Conservation (phyloP, 768 basidiomycete species). For the Gymnopilus junonius region DNA sequence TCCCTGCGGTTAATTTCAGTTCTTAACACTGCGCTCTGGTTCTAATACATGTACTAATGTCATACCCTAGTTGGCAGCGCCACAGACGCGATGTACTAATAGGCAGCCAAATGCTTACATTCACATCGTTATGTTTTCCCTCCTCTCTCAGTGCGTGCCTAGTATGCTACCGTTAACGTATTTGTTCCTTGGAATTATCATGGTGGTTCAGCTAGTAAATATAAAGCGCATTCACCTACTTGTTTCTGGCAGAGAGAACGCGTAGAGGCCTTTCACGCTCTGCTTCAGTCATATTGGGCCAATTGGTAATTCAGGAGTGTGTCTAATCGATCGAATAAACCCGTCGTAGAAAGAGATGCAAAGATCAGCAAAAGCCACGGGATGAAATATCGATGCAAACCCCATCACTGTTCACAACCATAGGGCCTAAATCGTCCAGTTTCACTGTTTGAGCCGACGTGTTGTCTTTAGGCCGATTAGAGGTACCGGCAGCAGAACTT, state of each 20-base stretch:
- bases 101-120: too few species aligned
- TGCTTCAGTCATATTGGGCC: conserved; percentile 57
- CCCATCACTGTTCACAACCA: conserved; percentile 72
- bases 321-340: conserved; percentile 44
- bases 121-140: too few species aligned
- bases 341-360: background rate
- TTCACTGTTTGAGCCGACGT: conserved; percentile 36
- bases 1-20: too few species aligned
- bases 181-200: too few species aligned
- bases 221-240: conserved; percentile 33
- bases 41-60: too few species aligned
- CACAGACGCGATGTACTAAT: too few species aligned
- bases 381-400: conserved; percentile 36
- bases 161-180: too few species aligned
- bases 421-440: conserved; percentile 64
- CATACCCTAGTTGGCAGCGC: too few species aligned
- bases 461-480: conserved; percentile 8
- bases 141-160: too few species aligned
- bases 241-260: conserved; percentile 57
- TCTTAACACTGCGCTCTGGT: too few species aligned
- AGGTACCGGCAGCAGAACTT: background rate
- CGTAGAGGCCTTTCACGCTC: conserved; percentile 63
- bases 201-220: too few species aligned
- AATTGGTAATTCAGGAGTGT: conserved; percentile 67
- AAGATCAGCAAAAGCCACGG: background rate